Evolutionary conservation across 257 asterid genomes (phyloP).

Genomic region (Solanum chiquidenum): DNA sequence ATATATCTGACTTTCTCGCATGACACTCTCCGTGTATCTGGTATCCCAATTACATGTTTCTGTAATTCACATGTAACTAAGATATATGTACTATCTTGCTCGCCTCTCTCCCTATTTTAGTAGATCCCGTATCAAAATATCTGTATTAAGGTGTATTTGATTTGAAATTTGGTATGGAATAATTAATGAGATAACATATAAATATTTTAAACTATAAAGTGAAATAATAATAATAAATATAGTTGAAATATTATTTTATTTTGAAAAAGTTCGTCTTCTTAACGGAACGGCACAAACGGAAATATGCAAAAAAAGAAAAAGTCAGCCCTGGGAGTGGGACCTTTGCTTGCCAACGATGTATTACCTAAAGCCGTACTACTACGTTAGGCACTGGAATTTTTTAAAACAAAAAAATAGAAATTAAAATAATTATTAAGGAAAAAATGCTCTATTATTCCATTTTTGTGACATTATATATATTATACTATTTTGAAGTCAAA

Average conservation of each 20-base stretch:
- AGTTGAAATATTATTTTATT: too few relatives aligned
- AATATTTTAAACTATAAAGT: too few relatives aligned
- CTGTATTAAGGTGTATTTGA: too few relatives aligned
- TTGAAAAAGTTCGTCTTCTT: neutral
- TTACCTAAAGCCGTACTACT: neutral
- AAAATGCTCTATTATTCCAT: neutral
- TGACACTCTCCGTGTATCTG: neutral
- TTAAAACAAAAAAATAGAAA: neutral
- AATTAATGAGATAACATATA: too few relatives aligned
- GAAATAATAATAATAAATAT: neutral
- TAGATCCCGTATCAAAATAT: neutral
- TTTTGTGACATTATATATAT: neutral
- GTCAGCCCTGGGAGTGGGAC: neutral
- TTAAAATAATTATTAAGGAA: neutral
- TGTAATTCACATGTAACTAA: neutral
- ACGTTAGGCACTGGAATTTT: neutral
- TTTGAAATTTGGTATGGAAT: neutral
- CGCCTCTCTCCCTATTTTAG: neutral
- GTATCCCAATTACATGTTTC: too few relatives aligned
- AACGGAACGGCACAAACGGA: neutral
- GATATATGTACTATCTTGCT: neutral
- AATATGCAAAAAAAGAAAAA: neutral
- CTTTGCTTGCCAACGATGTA: neutral
- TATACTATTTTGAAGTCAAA: neutral
- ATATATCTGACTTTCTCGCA: neutral